A percentile compares a stretch with the other conserved stretches of the same genome.
Conservation (phyloP, 108 stramenopile species). For the Skeletonema tropicum region DNA sequence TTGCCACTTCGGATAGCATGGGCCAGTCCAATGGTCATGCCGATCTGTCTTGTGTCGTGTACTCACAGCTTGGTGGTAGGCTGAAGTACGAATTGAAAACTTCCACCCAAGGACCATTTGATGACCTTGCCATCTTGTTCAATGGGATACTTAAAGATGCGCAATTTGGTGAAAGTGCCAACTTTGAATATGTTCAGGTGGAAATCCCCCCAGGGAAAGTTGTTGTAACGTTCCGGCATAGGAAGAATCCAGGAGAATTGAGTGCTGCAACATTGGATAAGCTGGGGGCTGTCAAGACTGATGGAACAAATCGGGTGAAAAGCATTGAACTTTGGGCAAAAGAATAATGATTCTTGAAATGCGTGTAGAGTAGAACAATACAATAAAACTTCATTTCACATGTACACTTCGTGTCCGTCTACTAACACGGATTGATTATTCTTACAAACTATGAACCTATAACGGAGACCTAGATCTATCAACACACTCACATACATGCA, state of each 20-base stretch:
- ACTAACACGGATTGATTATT: background rate
- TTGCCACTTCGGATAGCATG: slow-evolving; percentile 20
- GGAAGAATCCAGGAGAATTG: slow-evolving; percentile 51
- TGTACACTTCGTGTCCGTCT: background rate
- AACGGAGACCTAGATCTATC: background rate
- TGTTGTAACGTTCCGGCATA: slow-evolving; percentile 27
- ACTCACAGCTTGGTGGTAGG: slow-evolving; percentile 22
- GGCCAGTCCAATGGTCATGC: slow-evolving; percentile 1
- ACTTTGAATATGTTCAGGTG: slow-evolving; percentile 14
- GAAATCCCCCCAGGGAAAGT: slow-evolving; percentile 37
- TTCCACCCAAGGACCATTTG: slow-evolving; percentile 40
- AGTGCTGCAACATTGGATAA: slow-evolving; percentile 8
- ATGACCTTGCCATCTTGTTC: slow-evolving; percentile 44
- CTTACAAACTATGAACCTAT: background rate
- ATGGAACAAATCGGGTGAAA: slow-evolving; percentile 13
- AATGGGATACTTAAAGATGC: slow-evolving; percentile 15
- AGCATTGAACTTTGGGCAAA: background rate
- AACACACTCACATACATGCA: background rate
- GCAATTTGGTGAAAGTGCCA: slow-evolving; percentile 31
- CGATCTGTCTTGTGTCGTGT: slow-evolving; percentile 31
- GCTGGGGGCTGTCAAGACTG: slow-evolving; percentile 22
- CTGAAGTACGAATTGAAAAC: slow-evolving; percentile 31
- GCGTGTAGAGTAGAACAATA: background rate
- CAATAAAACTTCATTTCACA: background rate
- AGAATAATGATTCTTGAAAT: background rate